Conservation (phyloP, 805 yeast genomes). For the Kazachstania psychrophila region DNA sequence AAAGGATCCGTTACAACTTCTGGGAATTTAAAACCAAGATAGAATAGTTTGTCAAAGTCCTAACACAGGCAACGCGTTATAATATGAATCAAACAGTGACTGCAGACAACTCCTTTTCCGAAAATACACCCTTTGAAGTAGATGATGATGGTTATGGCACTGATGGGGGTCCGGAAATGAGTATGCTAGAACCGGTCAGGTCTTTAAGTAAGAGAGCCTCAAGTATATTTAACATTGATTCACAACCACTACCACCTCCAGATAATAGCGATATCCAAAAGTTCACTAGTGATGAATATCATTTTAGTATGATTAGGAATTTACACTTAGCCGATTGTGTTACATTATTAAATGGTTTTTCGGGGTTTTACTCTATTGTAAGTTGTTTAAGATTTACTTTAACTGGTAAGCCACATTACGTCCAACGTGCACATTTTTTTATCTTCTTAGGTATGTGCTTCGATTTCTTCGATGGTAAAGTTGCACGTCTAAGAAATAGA, state of each 20-base stretch:
- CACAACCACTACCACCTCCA: conserved; percentile 59
- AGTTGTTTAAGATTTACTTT: conserved; percentile 74
- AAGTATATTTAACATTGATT: conserved; percentile 43
- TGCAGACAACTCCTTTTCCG: neutral
- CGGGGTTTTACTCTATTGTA: conserved; percentile 84
- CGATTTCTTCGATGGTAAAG: conserved; percentile 95
- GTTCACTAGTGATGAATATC: conserved; percentile 75
- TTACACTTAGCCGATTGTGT: conserved; percentile 94
- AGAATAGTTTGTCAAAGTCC: too few relatives aligned
- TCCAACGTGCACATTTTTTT: conserved; percentile 82
- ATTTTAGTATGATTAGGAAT: conserved; percentile 75
- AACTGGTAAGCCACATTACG: conserved; percentile 57
- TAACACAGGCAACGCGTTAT: too few relatives aligned
- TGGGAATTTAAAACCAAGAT: too few relatives aligned
- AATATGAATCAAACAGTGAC: too few relatives aligned
- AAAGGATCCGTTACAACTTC: too few relatives aligned
- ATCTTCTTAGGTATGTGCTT: conserved; percentile 87
- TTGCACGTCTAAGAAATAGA: conserved; percentile 88
- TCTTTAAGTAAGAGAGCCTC: conserved; percentile 40
- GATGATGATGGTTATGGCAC: neutral
- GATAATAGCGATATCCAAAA: conserved; percentile 67
- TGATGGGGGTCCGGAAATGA: too few relatives aligned
- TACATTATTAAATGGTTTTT: conserved; percentile 85
- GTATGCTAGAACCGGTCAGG: neutral
- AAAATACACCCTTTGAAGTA: neutral